Evolutionary conservation across 2,329 filamentous ascomycete genomes (phyloP), one percentile per base, ranked within the genome.

Genomic region (Trichoderma koningii): DNA sequence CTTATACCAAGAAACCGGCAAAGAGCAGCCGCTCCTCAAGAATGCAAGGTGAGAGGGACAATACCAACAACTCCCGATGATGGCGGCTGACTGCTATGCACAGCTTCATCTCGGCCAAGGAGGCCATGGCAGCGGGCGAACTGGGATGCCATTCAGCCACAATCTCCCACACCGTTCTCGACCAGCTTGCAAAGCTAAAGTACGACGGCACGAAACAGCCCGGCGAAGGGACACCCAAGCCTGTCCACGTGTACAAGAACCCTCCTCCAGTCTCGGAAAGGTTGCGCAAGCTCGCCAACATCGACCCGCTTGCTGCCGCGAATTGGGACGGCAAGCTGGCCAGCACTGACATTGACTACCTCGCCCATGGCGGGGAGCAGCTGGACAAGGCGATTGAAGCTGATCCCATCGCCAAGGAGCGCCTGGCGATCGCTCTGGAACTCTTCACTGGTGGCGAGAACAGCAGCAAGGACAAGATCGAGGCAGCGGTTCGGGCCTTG

Each of bases 1-100:
- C 3, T 74, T 82, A 21, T 80, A 80, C 66, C 76, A 75, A 56
- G 76, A 80, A 67, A 83, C 80, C 0, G 81, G 81, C n/a, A 76
- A 77, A 65, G 75, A 78, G 59, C 81, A 83, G 70, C 81, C 82
- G 1, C 72, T 81, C 12, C 68, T 83, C 15, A 83, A 82, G 70
- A 79, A 79, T 48, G 80, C 80, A 3, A 80, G 77, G 76, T 55
- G 7, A 52, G 44, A 28, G n/a, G 6, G 9, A 10, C 19, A 19
- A 4, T 19, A 19, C 21, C 12, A 12, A 23, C 21, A 23, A n/a
- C 12, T 19, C 9, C 14, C 6, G 15, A 21, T 19, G 3, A 60
- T 19, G 26, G n/a, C n/a, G 38, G 3, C 19, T 53, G 15, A 53
- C 26, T 44, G 17, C 3, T 12, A 15, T 14, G 9, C 41, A n/a